Percentiles rank a stretch among this genome's conserved stretches.
These are phyloP conservation scores for Leptographium galeiforme DNA, from an alignment of 2,329 filamentous ascomycete genomes.

Conservation along the genomic window DNA sequence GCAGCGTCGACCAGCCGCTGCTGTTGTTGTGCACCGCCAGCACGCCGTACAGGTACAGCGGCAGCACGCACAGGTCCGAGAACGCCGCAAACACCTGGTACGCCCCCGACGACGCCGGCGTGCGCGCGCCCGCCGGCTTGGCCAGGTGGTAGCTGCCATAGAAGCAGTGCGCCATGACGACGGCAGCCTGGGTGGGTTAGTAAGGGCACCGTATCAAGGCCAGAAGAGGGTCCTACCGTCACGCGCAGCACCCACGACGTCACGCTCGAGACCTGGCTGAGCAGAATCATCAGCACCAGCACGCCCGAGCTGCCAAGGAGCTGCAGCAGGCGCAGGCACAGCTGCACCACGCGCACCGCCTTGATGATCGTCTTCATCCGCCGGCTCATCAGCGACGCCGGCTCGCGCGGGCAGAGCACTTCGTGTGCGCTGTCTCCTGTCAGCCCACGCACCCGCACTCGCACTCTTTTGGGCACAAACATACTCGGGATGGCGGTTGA, in stretches of 20 bases:
- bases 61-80: slow-evolving; percentile 47
- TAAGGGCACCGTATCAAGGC: too few relatives aligned
- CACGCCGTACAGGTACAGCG: slow-evolving; percentile 43
- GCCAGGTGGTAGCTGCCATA: slow-evolving; percentile 76
- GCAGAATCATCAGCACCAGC: slow-evolving; percentile 63
- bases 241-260: slow-evolving; percentile 66
- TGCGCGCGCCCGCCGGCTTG: slow-evolving; percentile 54
- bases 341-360: slow-evolving; percentile 53
- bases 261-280: slow-evolving; percentile 50
- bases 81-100: slow-evolving; percentile 77
- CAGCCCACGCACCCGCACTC: background rate
- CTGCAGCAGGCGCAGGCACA: slow-evolving; percentile 53
- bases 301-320: slow-evolving; percentile 57
- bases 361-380: slow-evolving; percentile 60
- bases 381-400: slow-evolving; percentile 53
- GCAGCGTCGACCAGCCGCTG: slow-evolving; percentile 52
- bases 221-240: too few relatives aligned
- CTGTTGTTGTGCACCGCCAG: slow-evolving; percentile 31
- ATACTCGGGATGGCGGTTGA: slow-evolving; percentile 82
- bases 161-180: slow-evolving; percentile 55
- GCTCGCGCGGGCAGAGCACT: slow-evolving; percentile 46
- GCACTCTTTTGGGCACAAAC: slow-evolving; percentile 15
- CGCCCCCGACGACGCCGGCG: slow-evolving; percentile 69
- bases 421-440: slow-evolving; percentile 37
- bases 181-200: slow-evolving; percentile 45